These are phyloP conservation scores for Tolypocladium sp. DNA, from an alignment of 2,329 filamentous ascomycete species.

Conservation along the genomic window DNA sequence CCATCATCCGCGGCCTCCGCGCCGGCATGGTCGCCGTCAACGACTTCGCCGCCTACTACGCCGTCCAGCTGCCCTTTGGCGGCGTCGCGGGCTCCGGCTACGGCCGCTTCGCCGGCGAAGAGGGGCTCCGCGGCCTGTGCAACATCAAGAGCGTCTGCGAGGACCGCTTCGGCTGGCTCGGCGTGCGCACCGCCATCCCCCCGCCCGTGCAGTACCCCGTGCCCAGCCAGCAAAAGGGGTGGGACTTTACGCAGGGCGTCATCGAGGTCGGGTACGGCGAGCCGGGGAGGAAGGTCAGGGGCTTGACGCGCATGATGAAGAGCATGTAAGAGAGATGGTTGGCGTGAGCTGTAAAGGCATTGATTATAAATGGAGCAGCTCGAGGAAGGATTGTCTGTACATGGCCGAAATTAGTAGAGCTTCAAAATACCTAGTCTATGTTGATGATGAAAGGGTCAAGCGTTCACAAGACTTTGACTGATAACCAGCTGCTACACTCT, in stretches of 20 bases:
- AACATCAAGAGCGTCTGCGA: constrained; percentile 81
- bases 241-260: constrained; percentile 53
- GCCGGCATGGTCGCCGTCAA: constrained; percentile 92
- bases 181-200: constrained; percentile 70
- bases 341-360: not conserved
- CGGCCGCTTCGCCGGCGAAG: constrained; percentile 83
- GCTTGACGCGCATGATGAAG: constrained; percentile 30
- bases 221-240: constrained; percentile 50
- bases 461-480: too few species aligned
- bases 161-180: constrained; percentile 57
- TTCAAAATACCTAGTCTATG: not conserved
- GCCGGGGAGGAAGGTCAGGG: constrained; percentile 25
- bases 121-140: constrained; percentile 76
- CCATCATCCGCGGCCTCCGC: constrained; percentile 59
- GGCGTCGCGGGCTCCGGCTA: constrained; percentile 86
- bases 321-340: constrained; percentile 23
- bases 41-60: constrained; percentile 90
- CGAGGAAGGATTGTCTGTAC: too few species aligned
- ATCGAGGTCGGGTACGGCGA: constrained; percentile 52
- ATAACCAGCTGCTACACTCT: too few species aligned
- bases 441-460: not conserved
- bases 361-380: not conserved
- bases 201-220: constrained; percentile 76
- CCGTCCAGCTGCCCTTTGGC: constrained; percentile 89
- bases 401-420: too few species aligned